Conservation (phyloP, 2,329 filamentous ascomycete species). For the Pyrenochaeta sp. region DNA sequence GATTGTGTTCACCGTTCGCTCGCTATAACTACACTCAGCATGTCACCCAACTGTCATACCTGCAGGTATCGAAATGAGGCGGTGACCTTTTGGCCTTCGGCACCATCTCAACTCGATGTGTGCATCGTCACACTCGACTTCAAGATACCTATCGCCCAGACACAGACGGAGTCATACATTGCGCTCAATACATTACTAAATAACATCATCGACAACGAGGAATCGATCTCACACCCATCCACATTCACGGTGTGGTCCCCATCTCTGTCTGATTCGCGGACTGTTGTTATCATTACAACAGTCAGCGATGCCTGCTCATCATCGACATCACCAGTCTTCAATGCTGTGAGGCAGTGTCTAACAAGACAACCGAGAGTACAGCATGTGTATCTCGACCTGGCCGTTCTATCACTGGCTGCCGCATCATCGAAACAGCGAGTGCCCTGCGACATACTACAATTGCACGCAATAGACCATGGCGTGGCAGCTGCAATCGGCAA, state of each 20-base stretch:
- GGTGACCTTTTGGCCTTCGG: conserved; percentile 15
- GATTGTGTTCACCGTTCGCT: conserved; percentile 17
- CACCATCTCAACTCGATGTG: conserved; percentile 29
- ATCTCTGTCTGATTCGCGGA: conserved; percentile 24
- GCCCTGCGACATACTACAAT: conserved; percentile 33
- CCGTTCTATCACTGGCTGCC: conserved; percentile 29
- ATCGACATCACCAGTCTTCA: conserved; percentile 27
- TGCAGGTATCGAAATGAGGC: conserved; percentile 39
- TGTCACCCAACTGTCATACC: conserved; percentile 34
- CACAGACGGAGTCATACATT: conserved; percentile 13
- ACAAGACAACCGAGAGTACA: conserved; percentile 25
- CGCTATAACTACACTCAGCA: conserved; percentile 1
- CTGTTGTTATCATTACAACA: conserved; percentile 34
- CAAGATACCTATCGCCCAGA: conserved; percentile 17
- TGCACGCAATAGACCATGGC: conserved; percentile 28
- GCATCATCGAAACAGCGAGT: conserved; percentile 25
- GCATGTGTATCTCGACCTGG: conserved; percentile 37
- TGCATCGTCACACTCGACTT: conserved; percentile 36
- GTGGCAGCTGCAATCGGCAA: conserved; percentile 39
- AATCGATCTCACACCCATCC: conserved; percentile 31
- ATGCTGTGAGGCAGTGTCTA: conserved; percentile 25
- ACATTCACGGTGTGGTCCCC: conserved; percentile 42
- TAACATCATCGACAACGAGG: conserved; percentile 36
- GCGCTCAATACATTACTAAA: conserved; percentile 36
- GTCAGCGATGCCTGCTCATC: conserved; percentile 28